Base-by-base conservation (phyloP, 352 stramenopile species). In the Phytophthora ramorum region DNA sequence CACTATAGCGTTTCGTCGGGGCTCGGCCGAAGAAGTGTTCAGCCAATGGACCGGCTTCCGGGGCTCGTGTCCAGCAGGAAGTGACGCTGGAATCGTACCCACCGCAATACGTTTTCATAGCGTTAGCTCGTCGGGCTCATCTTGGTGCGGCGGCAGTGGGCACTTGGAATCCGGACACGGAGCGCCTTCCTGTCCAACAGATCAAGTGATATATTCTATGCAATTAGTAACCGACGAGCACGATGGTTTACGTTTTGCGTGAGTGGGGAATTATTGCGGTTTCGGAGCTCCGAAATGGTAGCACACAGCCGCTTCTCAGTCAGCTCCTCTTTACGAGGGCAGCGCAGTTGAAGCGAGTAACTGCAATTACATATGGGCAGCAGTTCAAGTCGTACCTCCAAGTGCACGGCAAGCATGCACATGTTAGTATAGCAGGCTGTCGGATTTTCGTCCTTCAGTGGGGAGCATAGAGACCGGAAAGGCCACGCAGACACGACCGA, bases 341-440 rank as follows among this genome's bases (percentile, higher is more conserved):
- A 66, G 59, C 35, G 17, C 17, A 61, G 52, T 73, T 69, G 60
- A 73, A 22, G 47, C 26, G 46, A 55, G 19, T 64, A 55, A 66
- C 53, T 69, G 38, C 37, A 59, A 54, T 63, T 70, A 70, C 60
- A 51, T 68, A 68, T 48, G 26, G 30, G n/a, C 13, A 53, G n/a
- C 9, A 56, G 5, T 19, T 56, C 49, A 66, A 41, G 7, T 55
- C 24, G 22, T 32, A 32, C 41, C 22, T 28, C 19, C 10, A 19
- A 49, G 9, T 12, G 46, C 46, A 45, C 16, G 6, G 16, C 19
- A 59, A 41, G 20, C 51, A 44, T 24, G 34, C 22, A 22, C 22
- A 55, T 45, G 32, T 12, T 40, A 24, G 1, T 24, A 24, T 24
- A 44, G 51, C 16, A 45, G 43, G 16, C 54, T 50, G 28, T 44